Evolutionary conservation across 2,329 filamentous ascomycete genomes (phyloP), one percentile per base, ranked within the genome.

Genomic region (Aspergillus tamarii): DNA sequence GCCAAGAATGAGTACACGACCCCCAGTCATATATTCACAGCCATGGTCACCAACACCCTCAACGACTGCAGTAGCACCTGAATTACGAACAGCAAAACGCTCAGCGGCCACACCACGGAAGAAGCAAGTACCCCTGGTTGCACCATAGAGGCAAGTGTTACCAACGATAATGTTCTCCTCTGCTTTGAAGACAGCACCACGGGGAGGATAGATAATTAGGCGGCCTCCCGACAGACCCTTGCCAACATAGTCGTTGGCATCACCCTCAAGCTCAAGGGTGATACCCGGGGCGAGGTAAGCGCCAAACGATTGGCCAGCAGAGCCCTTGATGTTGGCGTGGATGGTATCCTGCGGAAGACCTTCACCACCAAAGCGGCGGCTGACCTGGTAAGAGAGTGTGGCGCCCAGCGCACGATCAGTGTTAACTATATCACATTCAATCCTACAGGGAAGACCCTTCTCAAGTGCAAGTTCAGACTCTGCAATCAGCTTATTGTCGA

Each of bases 21-120:
- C 94, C 77, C 94, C 94, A 74, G 94, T 97, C 94, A 98, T 98
- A 87, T 98, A 98, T 85, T 98, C 94, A 77, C 94, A 97, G 67
- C 93, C 92, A 78, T 98, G 94, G 79, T 98, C 94, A 84, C 94
- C 94, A 69, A 96, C 88, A 81, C 94, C 94, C 81, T 98, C 94
- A 66, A 97, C 94, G 68, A 98, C 92, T n/a, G 94, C 93, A 32
- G 90, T 96, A 57, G 92, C 94, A 81, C 94, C 94, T 1, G 94
- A 97, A 84, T 98, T 98, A 71, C 94, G 91, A 69, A 98, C 94
- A 66, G 93, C 94, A 78, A 98, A 98, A 74, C 94, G 92, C 84
- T 98, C 94, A 48, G 94, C 94, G 74, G 94, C 94, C 66, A 97
- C 89, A 86, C 94, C 94, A 67, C 94, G 92, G 92, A 98, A 97